phyloP scores from a whole-genome alignment of 805 yeast genomes.

The Maudiozyma saulgeensis region DNA sequence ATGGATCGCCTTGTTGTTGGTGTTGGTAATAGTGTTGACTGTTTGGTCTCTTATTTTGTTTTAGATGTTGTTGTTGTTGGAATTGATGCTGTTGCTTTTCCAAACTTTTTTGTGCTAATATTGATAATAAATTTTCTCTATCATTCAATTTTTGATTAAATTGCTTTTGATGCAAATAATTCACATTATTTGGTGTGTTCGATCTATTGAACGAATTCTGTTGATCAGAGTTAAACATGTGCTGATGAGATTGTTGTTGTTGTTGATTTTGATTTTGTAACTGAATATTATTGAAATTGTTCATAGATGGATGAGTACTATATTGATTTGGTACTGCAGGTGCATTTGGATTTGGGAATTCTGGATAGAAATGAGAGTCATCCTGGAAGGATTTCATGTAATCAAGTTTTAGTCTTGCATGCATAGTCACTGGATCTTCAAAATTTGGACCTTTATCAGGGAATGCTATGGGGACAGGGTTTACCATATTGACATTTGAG shows the following conservation, averaged over 20 bases:
- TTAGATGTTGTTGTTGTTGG: constrained; percentile 10
- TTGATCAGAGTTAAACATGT: constrained; percentile 1
- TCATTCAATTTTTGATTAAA: constrained; percentile 4
- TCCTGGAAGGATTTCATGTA: constrained; percentile 23
- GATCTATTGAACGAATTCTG: background rate
- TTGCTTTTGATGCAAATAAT: background rate
- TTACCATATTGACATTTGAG: background rate
- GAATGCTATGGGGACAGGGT: background rate
- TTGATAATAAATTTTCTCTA: constrained; percentile 13
- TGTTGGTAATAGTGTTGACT: constrained; percentile 7
- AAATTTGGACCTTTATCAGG: background rate
- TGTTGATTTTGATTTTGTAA: background rate
- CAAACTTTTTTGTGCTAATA: constrained; percentile 14
- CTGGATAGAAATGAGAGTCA: constrained; percentile 24
- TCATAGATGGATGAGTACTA: background rate
- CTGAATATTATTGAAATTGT: constrained; percentile 1
- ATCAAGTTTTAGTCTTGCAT: constrained; percentile 21
- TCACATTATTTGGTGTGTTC: constrained; percentile 1
- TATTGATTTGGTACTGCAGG: constrained; percentile 2
- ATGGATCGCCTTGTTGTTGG: constrained; percentile 14
- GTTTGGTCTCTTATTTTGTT: constrained; percentile 4
- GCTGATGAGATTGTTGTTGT: background rate
- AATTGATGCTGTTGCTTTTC: constrained; percentile 14
- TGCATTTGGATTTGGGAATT: constrained; percentile 3
- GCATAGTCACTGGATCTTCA: constrained; percentile 19